Evolutionary conservation across 495 filamentous ascomycete genomes (phyloP).

Genomic region (Penicillium maclennaniae): DNA sequence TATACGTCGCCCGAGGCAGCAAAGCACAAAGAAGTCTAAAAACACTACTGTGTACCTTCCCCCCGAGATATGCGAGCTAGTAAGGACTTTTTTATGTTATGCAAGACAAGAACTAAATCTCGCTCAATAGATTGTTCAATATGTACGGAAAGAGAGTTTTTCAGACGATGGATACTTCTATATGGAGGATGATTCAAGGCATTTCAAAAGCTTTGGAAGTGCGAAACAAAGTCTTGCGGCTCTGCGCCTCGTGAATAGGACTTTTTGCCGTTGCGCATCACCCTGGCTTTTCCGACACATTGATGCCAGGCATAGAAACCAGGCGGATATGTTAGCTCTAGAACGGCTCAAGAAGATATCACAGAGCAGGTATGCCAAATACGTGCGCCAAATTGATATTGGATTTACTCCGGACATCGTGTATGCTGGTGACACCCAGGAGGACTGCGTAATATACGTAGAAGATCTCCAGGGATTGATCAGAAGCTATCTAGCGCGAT

Average conservation of each 20-base stretch:
- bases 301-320: neutral
- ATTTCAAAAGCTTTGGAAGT: neutral
- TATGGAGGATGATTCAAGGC: neutral
- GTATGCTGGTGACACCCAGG: too few species aligned
- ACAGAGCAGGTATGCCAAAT: neutral
- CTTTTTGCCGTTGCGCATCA: neutral
- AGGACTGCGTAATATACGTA: neutral
- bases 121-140: neutral
- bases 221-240: neutral
- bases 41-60: neutral
- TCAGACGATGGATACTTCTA: neutral
- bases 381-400: slow-evolving; percentile 2
- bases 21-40: neutral
- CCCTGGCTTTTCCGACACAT: slow-evolving; percentile 1
- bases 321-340: neutral
- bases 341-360: neutral
- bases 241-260: slow-evolving; percentile 1
- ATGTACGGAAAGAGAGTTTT: neutral
- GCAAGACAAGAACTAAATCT: neutral
- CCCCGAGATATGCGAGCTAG: neutral
- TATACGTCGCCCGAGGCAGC: too few species aligned
- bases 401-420: neutral
- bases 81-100: neutral
- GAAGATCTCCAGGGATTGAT: neutral
- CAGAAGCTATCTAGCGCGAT: neutral